phyloP scores from a whole-genome alignment of 2,329 filamentous ascomycete genomes.

The Fusarium tanahbumbuense region DNA sequence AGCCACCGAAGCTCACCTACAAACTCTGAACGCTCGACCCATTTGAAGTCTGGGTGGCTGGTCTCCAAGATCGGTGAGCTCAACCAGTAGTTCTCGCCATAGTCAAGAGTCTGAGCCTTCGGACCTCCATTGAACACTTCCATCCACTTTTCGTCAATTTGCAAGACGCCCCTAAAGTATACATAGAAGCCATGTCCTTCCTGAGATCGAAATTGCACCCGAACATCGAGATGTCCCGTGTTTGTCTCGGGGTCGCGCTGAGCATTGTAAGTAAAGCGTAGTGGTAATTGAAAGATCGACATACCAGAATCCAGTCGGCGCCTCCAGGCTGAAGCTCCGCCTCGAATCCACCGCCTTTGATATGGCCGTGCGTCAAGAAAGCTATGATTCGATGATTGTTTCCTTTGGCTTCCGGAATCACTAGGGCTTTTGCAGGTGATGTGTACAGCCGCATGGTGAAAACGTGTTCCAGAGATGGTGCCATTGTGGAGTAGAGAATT shows the following conservation, averaged over 20 bases:
- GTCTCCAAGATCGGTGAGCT: neutral
- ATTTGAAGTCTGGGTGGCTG: conserved; percentile 1
- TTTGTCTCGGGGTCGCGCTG: conserved; percentile 14
- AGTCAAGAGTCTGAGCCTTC: conserved; percentile 2
- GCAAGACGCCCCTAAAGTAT: neutral
- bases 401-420: conserved; percentile 4
- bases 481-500: neutral
- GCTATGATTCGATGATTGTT: conserved; percentile 9
- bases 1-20: conserved; percentile 14
- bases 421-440: neutral
- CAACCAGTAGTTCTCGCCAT: conserved; percentile 15
- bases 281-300: neutral
- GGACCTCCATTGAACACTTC: neutral
- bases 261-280: neutral
- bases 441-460: conserved; percentile 15
- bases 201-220: neutral
- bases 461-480: neutral
- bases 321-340: conserved; percentile 7
- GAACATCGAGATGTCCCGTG: conserved; percentile 6
- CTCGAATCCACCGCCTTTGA: neutral
- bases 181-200: neutral
- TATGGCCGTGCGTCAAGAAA: neutral
- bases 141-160: conserved; percentile 21
- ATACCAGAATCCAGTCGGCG: conserved; percentile 12
- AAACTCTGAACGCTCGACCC: conserved; percentile 10